These are phyloP conservation scores for Podosphaera fusca DNA, from an alignment of 2,329 filamentous ascomycete genomes.

Conservation along the genomic window DNA sequence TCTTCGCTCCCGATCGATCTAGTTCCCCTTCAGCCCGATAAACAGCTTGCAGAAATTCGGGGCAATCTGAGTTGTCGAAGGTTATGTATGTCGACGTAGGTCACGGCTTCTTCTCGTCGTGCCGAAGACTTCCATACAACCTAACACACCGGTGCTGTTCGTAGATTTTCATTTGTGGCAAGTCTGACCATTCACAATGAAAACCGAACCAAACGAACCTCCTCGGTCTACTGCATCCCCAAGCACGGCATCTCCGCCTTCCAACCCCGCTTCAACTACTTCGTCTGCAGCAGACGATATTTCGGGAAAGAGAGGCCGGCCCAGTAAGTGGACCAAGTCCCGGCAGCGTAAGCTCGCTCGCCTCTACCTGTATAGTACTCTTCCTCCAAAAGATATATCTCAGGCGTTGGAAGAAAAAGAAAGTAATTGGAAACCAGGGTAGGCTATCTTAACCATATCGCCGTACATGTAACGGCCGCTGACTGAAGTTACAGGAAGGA, in stretches of 20 bases:
- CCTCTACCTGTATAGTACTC: constrained; percentile 32
- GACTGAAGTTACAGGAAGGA: constrained; percentile 17
- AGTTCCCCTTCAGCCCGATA: no score
- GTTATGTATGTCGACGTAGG: neutral
- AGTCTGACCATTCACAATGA: neutral
- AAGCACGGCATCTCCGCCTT: neutral
- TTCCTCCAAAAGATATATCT: constrained; percentile 27
- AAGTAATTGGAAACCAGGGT: constrained; percentile 24
- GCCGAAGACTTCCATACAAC: neutral
- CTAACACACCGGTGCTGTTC: neutral
- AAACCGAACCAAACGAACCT: neutral
- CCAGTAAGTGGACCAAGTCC: constrained; percentile 30
- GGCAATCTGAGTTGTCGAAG: no score
- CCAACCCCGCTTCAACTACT: neutral
- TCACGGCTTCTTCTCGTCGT: neutral
- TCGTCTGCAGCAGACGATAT: neutral
- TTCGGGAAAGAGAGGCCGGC: constrained; percentile 20
- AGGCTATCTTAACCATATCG: constrained; percentile 17
- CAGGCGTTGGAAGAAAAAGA: constrained; percentile 22
- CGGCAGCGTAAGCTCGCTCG: constrained; percentile 29
- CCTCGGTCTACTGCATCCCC: neutral
- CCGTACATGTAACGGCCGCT: neutral
- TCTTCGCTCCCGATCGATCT: no score
- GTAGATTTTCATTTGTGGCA: neutral
- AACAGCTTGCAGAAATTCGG: no score